phyloP scores from a whole-genome alignment of 225 moss, liverwort and hornwort genomes.

The Rhytidiadelphus loreus region DNA sequence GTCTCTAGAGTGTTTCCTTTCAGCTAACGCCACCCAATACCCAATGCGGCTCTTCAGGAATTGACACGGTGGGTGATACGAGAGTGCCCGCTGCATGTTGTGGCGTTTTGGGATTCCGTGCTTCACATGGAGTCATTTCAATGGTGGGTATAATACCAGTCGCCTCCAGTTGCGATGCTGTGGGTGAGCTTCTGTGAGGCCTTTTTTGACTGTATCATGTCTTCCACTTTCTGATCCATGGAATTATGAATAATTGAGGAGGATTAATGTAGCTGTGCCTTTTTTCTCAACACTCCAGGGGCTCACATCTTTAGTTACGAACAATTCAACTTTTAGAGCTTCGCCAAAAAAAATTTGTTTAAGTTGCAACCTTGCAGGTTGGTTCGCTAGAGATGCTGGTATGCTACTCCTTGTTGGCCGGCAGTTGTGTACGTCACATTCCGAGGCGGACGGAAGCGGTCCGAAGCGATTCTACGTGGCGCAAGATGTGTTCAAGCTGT shows the following conservation, averaged over 20 bases:
- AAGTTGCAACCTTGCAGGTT: constrained; percentile 10
- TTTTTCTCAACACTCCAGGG: not conserved
- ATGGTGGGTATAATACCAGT: constrained; percentile 10
- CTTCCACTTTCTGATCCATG: not conserved
- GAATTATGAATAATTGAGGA: not conserved
- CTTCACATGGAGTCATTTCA: constrained; percentile 10
- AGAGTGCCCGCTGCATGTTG: constrained; percentile 31
- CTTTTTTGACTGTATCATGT: not conserved
- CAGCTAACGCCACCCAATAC: not conserved
- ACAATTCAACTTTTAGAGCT: not conserved
- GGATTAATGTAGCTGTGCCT: not conserved
- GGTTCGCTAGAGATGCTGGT: constrained; percentile 20
- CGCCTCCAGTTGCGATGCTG: constrained; percentile 25
- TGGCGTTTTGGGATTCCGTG: constrained; percentile 24
- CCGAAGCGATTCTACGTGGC: constrained; percentile 30
- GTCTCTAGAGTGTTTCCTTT: not conserved
- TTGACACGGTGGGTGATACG: constrained; percentile 23
- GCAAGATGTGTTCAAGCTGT: constrained; percentile 24
- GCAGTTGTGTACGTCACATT: constrained; percentile 6
- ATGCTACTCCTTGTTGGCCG: constrained; percentile 23
- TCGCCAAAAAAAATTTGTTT: not conserved
- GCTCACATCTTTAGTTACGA: not conserved
- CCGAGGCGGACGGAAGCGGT: not conserved
- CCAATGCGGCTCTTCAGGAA: constrained; percentile 4
- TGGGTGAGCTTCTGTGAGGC: constrained; percentile 12